phyloP scores from a whole-genome alignment of 2,329 filamentous ascomycete genomes.

The Fusarium caatingaense region DNA sequence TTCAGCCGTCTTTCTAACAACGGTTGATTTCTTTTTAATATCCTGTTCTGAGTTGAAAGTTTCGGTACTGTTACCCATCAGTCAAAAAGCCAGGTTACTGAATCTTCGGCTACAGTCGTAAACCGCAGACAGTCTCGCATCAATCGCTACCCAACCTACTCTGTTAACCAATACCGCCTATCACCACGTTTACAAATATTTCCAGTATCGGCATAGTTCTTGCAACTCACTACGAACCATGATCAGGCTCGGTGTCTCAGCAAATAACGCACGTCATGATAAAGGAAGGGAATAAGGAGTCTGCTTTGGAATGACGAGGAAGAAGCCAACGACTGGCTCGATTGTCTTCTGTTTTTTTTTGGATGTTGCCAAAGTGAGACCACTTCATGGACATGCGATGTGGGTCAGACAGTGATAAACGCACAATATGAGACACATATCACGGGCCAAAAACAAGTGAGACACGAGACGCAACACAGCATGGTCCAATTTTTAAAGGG shows the following conservation, averaged over 20 bases:
- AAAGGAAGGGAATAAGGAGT: conserved; percentile 9
- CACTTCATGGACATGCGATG: conserved; percentile 31
- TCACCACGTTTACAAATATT: background rate
- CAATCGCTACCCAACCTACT: background rate
- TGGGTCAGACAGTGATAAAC: conserved; percentile 31
- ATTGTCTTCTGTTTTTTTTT: conserved; percentile 3
- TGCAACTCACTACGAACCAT: background rate
- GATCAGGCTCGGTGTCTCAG: background rate
- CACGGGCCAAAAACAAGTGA: conserved; percentile 35
- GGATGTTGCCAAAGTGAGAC: conserved; percentile 29
- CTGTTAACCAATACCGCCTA: background rate
- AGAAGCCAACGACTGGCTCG: background rate
- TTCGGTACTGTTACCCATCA: background rate
- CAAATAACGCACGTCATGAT: background rate
- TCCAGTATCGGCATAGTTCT: background rate
- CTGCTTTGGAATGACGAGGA: background rate
- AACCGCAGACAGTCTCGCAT: background rate
- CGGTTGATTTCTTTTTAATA: background rate
- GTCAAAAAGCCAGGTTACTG: background rate
- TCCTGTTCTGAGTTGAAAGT: background rate
- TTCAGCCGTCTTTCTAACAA: background rate
- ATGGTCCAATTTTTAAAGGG: conserved; percentile 1
- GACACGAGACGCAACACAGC: conserved; percentile 30
- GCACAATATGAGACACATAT: conserved; percentile 36
- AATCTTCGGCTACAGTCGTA: background rate